These are phyloP conservation scores for Verticillium dahliae DNA, from an alignment of 2,329 filamentous ascomycete genomes.

Conservation along the genomic window DNA sequence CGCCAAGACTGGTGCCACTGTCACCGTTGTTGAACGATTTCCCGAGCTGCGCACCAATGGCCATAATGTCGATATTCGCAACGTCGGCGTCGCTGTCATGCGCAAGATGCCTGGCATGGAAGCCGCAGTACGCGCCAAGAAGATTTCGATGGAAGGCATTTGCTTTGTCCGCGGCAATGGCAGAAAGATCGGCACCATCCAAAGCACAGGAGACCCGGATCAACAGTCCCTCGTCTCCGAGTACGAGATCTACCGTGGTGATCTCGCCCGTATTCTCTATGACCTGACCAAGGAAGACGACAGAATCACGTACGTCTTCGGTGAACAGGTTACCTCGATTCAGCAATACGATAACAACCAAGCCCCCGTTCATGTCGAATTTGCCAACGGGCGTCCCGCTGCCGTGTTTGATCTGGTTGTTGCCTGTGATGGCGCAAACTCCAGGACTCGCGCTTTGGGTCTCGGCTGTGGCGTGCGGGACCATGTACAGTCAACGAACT, in stretches of 20 bases:
- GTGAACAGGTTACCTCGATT: slow-evolving; percentile 20
- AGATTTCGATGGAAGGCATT: slow-evolving; percentile 31
- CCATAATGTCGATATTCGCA: slow-evolving; percentile 30
- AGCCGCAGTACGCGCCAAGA: slow-evolving; percentile 20
- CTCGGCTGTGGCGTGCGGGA: slow-evolving; percentile 30
- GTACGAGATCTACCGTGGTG: slow-evolving; percentile 49
- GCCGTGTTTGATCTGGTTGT: slow-evolving; percentile 40
- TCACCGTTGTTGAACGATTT: slow-evolving; percentile 33
- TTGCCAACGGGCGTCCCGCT: slow-evolving; percentile 26
- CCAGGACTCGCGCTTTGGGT: slow-evolving; percentile 36
- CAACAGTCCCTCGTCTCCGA: slow-evolving; percentile 38
- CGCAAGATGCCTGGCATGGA: slow-evolving; percentile 31
- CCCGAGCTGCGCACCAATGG: slow-evolving; percentile 17
- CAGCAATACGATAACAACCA: slow-evolving; percentile 12
- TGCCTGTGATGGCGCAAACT: slow-evolving; percentile 39
- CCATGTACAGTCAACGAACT: slow-evolving; percentile 26
- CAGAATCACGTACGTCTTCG: slow-evolving; percentile 20
- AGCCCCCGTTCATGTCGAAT: slow-evolving; percentile 30
- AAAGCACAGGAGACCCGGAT: slow-evolving; percentile 25
- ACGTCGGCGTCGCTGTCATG: slow-evolving; percentile 27
- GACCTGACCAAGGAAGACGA: slow-evolving; percentile 17
- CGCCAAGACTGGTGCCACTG: slow-evolving; percentile 3
- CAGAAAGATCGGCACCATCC: slow-evolving; percentile 25
- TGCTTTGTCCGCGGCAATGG: slow-evolving; percentile 30
- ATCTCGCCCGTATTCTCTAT: slow-evolving; percentile 38